Evolutionary conservation across 371 early-diverging fungal species (phyloP).

Genomic region (Mortierella polycephala): DNA sequence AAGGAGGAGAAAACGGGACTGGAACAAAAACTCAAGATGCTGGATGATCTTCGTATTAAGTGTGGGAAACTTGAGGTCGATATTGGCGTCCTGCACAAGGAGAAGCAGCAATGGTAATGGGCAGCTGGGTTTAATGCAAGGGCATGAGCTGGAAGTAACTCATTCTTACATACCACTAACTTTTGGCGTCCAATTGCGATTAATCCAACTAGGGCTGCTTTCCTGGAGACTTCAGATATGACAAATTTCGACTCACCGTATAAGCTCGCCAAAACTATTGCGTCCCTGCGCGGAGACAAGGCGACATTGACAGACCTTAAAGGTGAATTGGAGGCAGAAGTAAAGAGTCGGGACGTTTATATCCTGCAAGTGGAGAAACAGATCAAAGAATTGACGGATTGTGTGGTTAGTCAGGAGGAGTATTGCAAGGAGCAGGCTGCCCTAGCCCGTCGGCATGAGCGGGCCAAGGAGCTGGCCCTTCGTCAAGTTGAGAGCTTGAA

Average conservation of each 20-base stretch:
- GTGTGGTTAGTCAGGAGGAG: constrained; percentile 31
- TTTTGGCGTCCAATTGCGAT: background rate
- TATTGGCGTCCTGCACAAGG: constrained; percentile 51
- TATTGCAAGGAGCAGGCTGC: constrained; percentile 18
- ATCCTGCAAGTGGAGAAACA: constrained; percentile 31
- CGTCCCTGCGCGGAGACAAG: constrained; percentile 40
- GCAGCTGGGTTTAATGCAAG: background rate
- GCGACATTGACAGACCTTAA: constrained; percentile 30
- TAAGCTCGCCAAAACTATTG: constrained; percentile 41
- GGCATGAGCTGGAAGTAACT: background rate
- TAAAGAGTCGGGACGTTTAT: constrained; percentile 28
- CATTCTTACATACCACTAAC: background rate
- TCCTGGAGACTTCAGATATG: constrained; percentile 29
- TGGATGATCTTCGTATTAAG: constrained; percentile 48
- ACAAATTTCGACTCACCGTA: constrained; percentile 51
- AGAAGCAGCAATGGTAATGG: constrained; percentile 52
- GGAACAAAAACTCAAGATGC: constrained; percentile 37
- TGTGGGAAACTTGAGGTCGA: constrained; percentile 53
- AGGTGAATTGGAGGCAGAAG: constrained; percentile 21
- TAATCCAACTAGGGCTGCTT: constrained; percentile 28
- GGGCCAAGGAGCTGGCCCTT: constrained; percentile 40
- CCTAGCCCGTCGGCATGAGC: constrained; percentile 25
- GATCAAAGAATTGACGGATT: constrained; percentile 15
- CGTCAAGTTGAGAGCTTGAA: constrained; percentile 44
- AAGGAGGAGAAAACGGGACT: constrained; percentile 51